Conservation (phyloP, 495 filamentous ascomycete genomes). For the Penicillium flavigenum region DNA sequence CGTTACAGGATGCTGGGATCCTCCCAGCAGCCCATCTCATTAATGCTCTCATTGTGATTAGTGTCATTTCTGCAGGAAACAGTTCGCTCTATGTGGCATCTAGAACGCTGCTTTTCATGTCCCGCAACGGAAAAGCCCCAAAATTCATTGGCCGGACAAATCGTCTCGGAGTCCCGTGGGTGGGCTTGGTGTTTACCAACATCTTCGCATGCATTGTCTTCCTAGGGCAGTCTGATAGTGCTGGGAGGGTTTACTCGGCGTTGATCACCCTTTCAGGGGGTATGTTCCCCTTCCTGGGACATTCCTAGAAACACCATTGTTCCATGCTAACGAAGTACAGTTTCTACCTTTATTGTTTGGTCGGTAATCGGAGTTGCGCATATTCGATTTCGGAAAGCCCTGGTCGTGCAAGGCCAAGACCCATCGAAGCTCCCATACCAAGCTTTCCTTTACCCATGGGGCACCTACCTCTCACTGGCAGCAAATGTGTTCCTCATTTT, state of each 20-base stretch:
- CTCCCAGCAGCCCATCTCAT: conserved; percentile 68
- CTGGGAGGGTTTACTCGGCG: conserved; percentile 50
- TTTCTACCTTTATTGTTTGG: conserved; percentile 70
- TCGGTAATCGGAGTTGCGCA: conserved; percentile 62
- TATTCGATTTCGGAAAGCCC: conserved; percentile 62
- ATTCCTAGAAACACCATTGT: not conserved
- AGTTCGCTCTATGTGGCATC: conserved; percentile 67
- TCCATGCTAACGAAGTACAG: conserved; percentile 29
- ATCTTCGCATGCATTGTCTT: conserved; percentile 66
- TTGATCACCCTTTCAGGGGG: conserved; percentile 48
- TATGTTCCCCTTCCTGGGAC: conserved; percentile 13
- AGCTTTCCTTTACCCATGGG: conserved; percentile 60
- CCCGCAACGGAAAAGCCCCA: conserved; percentile 63
- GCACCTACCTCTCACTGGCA: conserved; percentile 58
- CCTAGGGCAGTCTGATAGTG: conserved; percentile 60
- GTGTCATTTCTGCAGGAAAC: conserved; percentile 68
- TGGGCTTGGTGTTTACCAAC: conserved; percentile 61
- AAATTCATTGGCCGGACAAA: conserved; percentile 63
- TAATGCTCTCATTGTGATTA: conserved; percentile 70
- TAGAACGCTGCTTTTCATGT: conserved; percentile 66
- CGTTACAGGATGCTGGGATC: conserved; percentile 63
- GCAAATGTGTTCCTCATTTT: conserved; percentile 64
- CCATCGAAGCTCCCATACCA: conserved; percentile 56
- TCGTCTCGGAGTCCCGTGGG: conserved; percentile 62
- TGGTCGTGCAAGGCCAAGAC: conserved; percentile 55